Evolutionary conservation across 2,329 filamentous ascomycete genomes (phyloP).

Genomic region (Sarocladium oryzae): DNA sequence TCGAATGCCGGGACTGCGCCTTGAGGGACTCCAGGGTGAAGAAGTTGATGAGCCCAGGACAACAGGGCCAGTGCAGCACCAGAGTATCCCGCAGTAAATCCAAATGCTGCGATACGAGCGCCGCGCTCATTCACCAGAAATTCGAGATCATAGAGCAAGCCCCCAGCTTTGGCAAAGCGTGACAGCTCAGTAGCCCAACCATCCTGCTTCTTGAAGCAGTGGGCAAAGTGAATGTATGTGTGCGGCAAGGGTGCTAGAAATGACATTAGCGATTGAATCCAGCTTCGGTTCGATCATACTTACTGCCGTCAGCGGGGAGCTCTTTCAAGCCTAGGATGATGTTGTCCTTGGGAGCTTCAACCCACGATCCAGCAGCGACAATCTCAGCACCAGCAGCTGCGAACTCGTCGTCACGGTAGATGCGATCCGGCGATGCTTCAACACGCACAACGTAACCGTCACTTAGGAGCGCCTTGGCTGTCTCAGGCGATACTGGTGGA

Average conservation of each 20-base stretch:
- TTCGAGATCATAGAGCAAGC: conserved; percentile 78
- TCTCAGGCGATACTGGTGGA: conserved; percentile 17
- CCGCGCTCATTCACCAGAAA: conserved; percentile 62
- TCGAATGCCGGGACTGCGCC: conserved; percentile 6
- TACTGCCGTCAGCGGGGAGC: conserved; percentile 22
- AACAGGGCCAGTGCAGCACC: conserved; percentile 68
- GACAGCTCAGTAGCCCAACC: neutral
- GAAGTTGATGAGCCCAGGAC: conserved; percentile 55
- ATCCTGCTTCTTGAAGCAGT: conserved; percentile 8
- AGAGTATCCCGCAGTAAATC: conserved; percentile 68
- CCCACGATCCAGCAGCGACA: conserved; percentile 62
- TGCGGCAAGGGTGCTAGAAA: no score
- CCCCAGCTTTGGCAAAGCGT: conserved; percentile 34
- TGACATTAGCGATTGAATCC: no score
- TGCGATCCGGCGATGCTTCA: conserved; percentile 58
- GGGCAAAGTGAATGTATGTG: conserved; percentile 29
- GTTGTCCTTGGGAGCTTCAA: conserved; percentile 58
- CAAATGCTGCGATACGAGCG: conserved; percentile 65
- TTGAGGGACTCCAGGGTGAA: conserved; percentile 8
- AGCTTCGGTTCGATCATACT: no score
- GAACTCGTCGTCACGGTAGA: conserved; percentile 56
- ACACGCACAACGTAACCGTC: conserved; percentile 63
- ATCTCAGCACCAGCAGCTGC: conserved; percentile 55
- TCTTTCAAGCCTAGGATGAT: conserved; percentile 75
- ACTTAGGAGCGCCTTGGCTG: conserved; percentile 45